These are phyloP conservation scores for Boletus holoroseus DNA, from an alignment of 1,284 basidiomycete genomes.

Conservation along the genomic window DNA sequence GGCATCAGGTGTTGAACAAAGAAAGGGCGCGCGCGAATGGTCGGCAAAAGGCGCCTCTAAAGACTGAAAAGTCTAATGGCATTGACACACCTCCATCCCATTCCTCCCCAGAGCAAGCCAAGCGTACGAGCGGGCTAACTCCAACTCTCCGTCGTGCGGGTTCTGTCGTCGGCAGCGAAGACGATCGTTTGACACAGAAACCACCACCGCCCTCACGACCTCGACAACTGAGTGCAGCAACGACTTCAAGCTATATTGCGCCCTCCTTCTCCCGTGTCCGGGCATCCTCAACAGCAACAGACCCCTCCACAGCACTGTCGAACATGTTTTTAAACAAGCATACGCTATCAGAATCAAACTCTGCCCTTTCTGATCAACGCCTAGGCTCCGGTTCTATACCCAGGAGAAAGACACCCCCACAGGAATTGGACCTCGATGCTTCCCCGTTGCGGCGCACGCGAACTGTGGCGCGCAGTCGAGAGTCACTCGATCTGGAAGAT, in stretches of 20 bases:
- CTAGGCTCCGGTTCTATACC: conserved; percentile 29
- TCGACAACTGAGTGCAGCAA: conserved; percentile 34
- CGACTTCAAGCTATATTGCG: conserved; percentile 22
- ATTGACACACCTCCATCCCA: conserved; percentile 13
- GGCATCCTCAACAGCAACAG: conserved; percentile 30
- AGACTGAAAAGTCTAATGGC: conserved; percentile 26
- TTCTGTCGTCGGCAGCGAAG: conserved; percentile 50
- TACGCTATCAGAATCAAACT: conserved; percentile 28
- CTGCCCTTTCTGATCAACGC: conserved; percentile 21
- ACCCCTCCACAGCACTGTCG: conserved; percentile 19
- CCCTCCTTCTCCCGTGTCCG: conserved; percentile 27
- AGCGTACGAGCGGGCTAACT: conserved; percentile 31
- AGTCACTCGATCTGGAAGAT: conserved; percentile 70
- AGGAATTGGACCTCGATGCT: conserved; percentile 28
- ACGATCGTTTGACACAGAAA: conserved; percentile 42
- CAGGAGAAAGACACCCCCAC: conserved; percentile 22
- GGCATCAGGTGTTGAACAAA: conserved; percentile 55
- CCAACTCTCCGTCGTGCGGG: conserved; percentile 51
- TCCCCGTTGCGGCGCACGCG: conserved; percentile 44
- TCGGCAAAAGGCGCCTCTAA: conserved; percentile 29
- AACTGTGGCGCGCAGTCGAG: conserved; percentile 50
- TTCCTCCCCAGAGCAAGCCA: conserved; percentile 24
- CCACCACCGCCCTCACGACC: conserved; percentile 32
- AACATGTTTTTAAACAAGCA: conserved; percentile 15
- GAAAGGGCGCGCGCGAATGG: conserved; percentile 49